Conservation (phyloP, 176 grass and related monocot species). For the Saccharum officinarum region DNA sequence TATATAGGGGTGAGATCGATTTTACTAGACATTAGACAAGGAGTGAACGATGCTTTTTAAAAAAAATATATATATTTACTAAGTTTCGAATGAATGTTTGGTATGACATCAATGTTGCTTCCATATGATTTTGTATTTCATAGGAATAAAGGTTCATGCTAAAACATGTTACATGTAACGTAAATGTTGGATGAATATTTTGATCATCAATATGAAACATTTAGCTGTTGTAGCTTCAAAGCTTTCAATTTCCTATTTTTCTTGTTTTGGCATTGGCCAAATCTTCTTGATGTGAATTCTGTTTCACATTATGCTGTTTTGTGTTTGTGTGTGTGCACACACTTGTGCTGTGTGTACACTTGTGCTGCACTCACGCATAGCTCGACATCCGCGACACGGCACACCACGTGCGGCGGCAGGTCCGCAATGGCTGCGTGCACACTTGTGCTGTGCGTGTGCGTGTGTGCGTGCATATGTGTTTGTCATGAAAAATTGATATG, state of each 20-base stretch:
- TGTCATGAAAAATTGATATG: neutral
- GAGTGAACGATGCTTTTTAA: neutral
- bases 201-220: neutral
- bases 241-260: conserved; percentile 7
- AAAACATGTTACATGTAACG: neutral
- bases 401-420: too few species aligned
- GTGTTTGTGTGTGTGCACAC: neutral
- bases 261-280: neutral
- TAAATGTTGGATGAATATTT: neutral
- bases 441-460: neutral
- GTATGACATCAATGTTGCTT: neutral
- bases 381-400: too few species aligned
- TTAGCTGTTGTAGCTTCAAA: conserved; percentile 2
- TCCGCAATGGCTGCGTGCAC: too few species aligned
- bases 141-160: neutral
- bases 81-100: neutral
- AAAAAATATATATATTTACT: neutral
- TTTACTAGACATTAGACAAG: neutral
- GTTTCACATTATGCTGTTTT: neutral
- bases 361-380: neutral
- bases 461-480: neutral
- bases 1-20: conserved; percentile 77
- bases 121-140: neutral
- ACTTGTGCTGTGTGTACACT: neutral
- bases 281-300: neutral